These are phyloP conservation scores for Aaosphaeria pasadenensis DNA, from an alignment of 2,329 filamentous ascomycete genomes.

Conservation along the genomic window DNA sequence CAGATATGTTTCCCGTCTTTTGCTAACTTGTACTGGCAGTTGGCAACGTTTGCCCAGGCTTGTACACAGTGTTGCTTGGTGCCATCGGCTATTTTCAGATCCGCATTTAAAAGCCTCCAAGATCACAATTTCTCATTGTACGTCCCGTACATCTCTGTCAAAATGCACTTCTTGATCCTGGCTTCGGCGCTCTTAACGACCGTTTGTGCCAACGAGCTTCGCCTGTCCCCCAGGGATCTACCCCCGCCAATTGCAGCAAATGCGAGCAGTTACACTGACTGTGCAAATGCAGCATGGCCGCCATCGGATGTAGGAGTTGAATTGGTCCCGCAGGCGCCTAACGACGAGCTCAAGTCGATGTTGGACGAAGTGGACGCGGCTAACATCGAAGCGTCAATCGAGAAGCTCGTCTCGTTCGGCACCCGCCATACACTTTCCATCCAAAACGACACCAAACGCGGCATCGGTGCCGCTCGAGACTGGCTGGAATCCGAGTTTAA, in stretches of 20 bases:
- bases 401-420: slow-evolving; percentile 55
- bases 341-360: slow-evolving; percentile 39
- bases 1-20: slow-evolving; percentile 2
- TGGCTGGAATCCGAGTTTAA: slow-evolving; percentile 55
- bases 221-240: slow-evolving; percentile 19
- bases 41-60: too few relatives aligned
- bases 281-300: slow-evolving; percentile 41
- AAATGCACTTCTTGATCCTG: not conserved
- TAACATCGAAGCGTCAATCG: slow-evolving; percentile 51
- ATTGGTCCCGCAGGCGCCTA: slow-evolving; percentile 41
- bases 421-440: slow-evolving; percentile 56
- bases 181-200: slow-evolving; percentile 11
- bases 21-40: slow-evolving; percentile 2
- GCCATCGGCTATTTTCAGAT: not conserved
- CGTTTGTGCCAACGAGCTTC: slow-evolving; percentile 21
- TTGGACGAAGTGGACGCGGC: slow-evolving; percentile 39
- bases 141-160: not conserved
- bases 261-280: slow-evolving; percentile 28
- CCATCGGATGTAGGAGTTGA: slow-evolving; percentile 35
- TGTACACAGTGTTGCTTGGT: slow-evolving; percentile 1
- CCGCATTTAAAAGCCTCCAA: too few relatives aligned
- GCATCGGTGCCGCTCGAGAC: slow-evolving; percentile 57
- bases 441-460: slow-evolving; percentile 50
- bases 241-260: slow-evolving; percentile 29
- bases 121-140: too few relatives aligned